Percentiles rank a stretch among this genome's conserved stretches.
phyloP scores from a whole-genome alignment of 2,329 filamentous ascomycete genomes.

The Aspergillus melleus region DNA sequence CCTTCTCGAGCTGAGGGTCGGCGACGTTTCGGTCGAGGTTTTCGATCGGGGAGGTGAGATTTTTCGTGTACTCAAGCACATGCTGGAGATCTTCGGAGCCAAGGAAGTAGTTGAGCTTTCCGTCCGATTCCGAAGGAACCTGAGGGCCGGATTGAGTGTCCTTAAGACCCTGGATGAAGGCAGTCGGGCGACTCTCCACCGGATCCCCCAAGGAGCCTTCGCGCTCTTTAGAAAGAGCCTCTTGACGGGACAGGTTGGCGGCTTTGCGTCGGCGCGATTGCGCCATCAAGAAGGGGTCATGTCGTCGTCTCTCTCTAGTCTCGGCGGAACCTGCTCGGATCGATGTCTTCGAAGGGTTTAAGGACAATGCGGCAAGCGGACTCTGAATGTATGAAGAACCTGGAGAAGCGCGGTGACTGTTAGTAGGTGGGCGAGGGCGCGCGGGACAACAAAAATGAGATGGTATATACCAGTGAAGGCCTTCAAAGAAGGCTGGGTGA shows the following conservation, averaged over 20 bases:
- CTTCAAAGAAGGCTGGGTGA: slow-evolving; percentile 60
- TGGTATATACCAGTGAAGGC: slow-evolving; percentile 56
- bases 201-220: slow-evolving; percentile 71
- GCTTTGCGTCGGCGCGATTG: slow-evolving; percentile 82
- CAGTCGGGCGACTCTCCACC: slow-evolving; percentile 73
- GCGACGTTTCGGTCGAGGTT: slow-evolving; percentile 29
- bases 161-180: slow-evolving; percentile 63
- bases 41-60: slow-evolving; percentile 52
- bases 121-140: slow-evolving; percentile 12
- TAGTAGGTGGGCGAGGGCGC: not conserved
- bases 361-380: slow-evolving; percentile 54
- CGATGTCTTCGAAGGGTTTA: slow-evolving; percentile 50
- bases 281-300: slow-evolving; percentile 79
- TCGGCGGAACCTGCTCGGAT: slow-evolving; percentile 66
- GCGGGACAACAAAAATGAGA: slow-evolving; percentile 13
- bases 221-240: slow-evolving; percentile 66
- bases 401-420: slow-evolving; percentile 13
- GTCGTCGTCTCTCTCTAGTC: slow-evolving; percentile 65
- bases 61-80: slow-evolving; percentile 67
- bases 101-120: slow-evolving; percentile 74
- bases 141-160: slow-evolving; percentile 19
- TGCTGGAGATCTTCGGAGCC: slow-evolving; percentile 65
- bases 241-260: slow-evolving; percentile 74
- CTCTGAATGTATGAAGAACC: slow-evolving; percentile 33
- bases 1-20: slow-evolving; percentile 42